A percentile compares a stretch with the other conserved stretches of the same genome.
Evolutionary conservation across 257 asterid species (phyloP).

Genomic region (Solanum ossicruentum): DNA sequence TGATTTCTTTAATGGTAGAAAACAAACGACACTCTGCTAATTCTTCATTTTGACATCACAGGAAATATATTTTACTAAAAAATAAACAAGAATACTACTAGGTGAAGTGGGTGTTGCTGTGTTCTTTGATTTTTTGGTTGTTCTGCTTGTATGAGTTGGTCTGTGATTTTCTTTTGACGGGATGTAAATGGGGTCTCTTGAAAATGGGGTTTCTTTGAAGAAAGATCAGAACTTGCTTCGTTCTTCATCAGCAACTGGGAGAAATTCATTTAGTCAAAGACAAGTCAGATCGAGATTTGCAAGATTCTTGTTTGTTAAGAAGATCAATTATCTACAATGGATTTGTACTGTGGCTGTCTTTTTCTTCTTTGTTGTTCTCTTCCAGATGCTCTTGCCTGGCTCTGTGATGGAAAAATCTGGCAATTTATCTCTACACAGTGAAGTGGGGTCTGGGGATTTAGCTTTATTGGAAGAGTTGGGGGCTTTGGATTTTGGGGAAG

Average conservation of each 20-base stretch:
- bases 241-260: constrained; percentile 23
- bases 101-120: neutral
- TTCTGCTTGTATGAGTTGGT: neutral
- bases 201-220: constrained; percentile 33
- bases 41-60: neutral
- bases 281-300: constrained; percentile 75
- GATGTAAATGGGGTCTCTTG: constrained; percentile 81
- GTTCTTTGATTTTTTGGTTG: neutral
- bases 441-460: constrained; percentile 22
- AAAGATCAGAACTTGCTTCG: constrained; percentile 40
- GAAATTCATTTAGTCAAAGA: constrained; percentile 27
- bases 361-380: constrained; percentile 48
- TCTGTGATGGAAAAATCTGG: constrained; percentile 28
- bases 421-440: constrained; percentile 15
- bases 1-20: constrained; percentile 4
- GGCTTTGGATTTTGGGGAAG: constrained; percentile 62
- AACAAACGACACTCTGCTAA: neutral
- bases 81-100: neutral
- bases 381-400: constrained; percentile 58
- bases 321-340: constrained; percentile 44
- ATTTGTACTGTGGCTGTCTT: constrained; percentile 45
- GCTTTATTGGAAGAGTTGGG: constrained; percentile 35
- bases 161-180: constrained; percentile 16
- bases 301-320: constrained; percentile 39
- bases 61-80: neutral